phyloP scores from a whole-genome alignment of 1,139 yeast species.

The Candida dubliniensis region DNA sequence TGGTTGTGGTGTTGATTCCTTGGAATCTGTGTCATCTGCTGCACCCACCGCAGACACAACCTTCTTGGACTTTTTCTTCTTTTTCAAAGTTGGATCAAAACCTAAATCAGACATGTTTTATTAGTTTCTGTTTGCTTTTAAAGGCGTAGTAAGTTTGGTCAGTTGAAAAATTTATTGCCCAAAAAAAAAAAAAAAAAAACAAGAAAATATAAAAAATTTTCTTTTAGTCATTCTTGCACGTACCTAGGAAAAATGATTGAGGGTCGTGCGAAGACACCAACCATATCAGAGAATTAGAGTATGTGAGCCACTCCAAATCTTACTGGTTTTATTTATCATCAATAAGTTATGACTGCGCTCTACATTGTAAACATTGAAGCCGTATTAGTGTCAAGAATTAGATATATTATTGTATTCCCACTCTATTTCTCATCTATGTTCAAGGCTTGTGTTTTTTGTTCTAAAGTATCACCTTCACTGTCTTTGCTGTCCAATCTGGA shows the following conservation, averaged over 20 bases:
- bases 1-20: slow-evolving; percentile 13
- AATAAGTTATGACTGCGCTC: too few relatives aligned
- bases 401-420: not conserved
- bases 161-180: not conserved
- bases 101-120: slow-evolving; percentile 58
- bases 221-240: not conserved
- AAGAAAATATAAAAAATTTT: not conserved
- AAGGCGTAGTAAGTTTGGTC: not conserved
- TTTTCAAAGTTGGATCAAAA: slow-evolving; percentile 72
- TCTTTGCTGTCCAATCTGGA: slow-evolving; percentile 5
- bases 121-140: not conserved
- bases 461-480: slow-evolving; percentile 1
- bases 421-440: slow-evolving; percentile 2
- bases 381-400: too few relatives aligned
- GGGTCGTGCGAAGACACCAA: not conserved
- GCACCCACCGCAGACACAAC: slow-evolving; percentile 8
- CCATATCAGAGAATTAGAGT: too few relatives aligned
- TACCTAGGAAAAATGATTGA: not conserved
- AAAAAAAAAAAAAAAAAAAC: not conserved
- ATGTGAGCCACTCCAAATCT: too few relatives aligned
- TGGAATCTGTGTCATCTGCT: slow-evolving; percentile 7
- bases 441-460: slow-evolving; percentile 7
- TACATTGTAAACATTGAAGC: too few relatives aligned
- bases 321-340: too few relatives aligned
- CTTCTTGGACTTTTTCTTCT: slow-evolving; percentile 31